Base-by-base conservation (phyloP, 139 green algal genomes). In the Zygnema circumcarinatum region DNA sequence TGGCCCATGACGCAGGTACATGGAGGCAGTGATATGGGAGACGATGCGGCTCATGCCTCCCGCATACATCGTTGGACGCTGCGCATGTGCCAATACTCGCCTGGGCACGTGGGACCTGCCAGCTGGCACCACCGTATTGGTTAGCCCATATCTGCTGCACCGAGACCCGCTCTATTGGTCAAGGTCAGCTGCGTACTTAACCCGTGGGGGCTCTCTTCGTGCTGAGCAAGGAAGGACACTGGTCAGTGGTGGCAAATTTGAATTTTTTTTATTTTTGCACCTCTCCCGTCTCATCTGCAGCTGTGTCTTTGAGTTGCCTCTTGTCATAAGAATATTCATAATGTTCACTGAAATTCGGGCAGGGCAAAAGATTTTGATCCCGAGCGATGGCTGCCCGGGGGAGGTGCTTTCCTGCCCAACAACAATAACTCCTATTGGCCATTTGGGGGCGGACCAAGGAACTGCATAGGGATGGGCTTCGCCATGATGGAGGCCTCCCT, bases 391-490 rank as follows among this genome's bases (percentile, higher is more conserved):
- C 38, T 92, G 2, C 78, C 93, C 67, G 90, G 94, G 38, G 84
- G 69, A 54, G 74, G 11, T 32, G 68, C 79, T 20, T 38, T 20
- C 41, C 42, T 32, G 32, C 74, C n/a, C 36, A 56, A 31, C 69
- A 72, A 67, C 22, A 83, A 74, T 53, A 7, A 38, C 2, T 42
- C 76, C 0, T 95, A 95, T 76, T 80, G 90, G 42, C 87, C 90
- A 25, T 93, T 92, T 76, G 90, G 90, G 35, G 90, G 36, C 3
- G 90, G 90, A 22, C 88, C 91, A 38, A 90, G 96, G 2, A 95
- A 95, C 76, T 98, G 96, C 93, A 96, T 98, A 20, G 96, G 96
- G 73, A 95, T 95, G 31, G 93, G 93, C 2, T 98, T 98, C 87
- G 96, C 96, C 1, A 97, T 98, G 93, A 92, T 95, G 52, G 96